Percentiles rank a stretch among this genome's conserved stretches.
phyloP scores from a whole-genome alignment of 1,284 basidiomycete species.

The Vanrija sp. region DNA sequence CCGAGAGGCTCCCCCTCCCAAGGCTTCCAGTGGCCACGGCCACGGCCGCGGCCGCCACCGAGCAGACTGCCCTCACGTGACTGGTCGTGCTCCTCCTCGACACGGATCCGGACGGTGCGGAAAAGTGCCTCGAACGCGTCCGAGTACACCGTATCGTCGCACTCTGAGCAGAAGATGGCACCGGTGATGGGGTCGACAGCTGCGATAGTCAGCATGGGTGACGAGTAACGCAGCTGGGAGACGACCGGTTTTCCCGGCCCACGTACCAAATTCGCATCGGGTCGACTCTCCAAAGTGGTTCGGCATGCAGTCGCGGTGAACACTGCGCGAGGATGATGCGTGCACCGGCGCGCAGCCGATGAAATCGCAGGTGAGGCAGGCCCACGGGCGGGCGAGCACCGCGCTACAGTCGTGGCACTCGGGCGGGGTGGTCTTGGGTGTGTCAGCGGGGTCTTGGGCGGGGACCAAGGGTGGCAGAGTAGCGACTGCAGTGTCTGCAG shows the following conservation, averaged over 20 bases:
- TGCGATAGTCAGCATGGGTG: slow-evolving; percentile 30
- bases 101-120: slow-evolving; percentile 48
- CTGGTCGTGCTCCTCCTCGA: slow-evolving; percentile 56
- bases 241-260: neutral
- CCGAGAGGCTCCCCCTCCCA: slow-evolving; percentile 20
- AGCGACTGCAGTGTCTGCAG: neutral
- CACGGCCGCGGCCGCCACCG: slow-evolving; percentile 46
- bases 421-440: slow-evolving; percentile 51
- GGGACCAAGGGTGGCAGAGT: no score
- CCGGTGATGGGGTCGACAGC: slow-evolving; percentile 61
- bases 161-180: slow-evolving; percentile 58
- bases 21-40: slow-evolving; percentile 30
- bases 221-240: neutral
- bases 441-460: slow-evolving; percentile 2
- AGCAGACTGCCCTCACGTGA: slow-evolving; percentile 55
- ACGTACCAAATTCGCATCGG: slow-evolving; percentile 61
- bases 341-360: slow-evolving; percentile 63
- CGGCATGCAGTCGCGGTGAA: slow-evolving; percentile 27
- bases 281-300: slow-evolving; percentile 24
- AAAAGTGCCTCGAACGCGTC: slow-evolving; percentile 51
- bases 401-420: slow-evolving; percentile 62
- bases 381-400: slow-evolving; percentile 65
- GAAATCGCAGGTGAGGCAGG: slow-evolving; percentile 71
- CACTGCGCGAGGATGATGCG: slow-evolving; percentile 53
- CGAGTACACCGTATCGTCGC: slow-evolving; percentile 60